phyloP scores from a whole-genome alignment of 2,329 filamentous ascomycete genomes.

The Paecilomyces variotii region DNA sequence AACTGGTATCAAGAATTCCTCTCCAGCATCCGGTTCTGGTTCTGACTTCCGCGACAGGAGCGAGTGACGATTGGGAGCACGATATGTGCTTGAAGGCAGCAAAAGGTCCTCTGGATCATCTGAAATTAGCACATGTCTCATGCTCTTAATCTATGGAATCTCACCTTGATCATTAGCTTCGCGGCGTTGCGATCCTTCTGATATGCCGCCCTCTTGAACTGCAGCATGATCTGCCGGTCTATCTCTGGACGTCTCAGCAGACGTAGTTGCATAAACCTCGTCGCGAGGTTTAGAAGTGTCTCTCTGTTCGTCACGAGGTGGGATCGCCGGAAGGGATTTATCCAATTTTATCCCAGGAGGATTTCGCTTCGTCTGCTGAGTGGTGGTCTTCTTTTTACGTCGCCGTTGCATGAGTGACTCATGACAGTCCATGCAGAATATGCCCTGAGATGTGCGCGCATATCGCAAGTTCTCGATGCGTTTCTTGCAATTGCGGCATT shows the following conservation, averaged over 20 bases:
- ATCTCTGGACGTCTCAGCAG: conserved; percentile 18
- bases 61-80: conserved; percentile 63
- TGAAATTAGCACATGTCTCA: not conserved
- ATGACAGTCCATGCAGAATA: conserved; percentile 99
- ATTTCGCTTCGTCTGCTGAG: conserved; percentile 26
- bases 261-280: conserved; percentile 37
- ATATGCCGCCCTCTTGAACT: conserved; percentile 16
- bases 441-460: conserved; percentile 93
- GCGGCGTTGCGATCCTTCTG: conserved; percentile 16
- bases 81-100: conserved; percentile 68
- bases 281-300: conserved; percentile 55
- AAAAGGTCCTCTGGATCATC: conserved; percentile 50
- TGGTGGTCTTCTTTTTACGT: conserved; percentile 65
- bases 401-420: conserved; percentile 91
- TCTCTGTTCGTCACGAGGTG: conserved; percentile 51
- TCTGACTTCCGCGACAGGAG: conserved; percentile 47
- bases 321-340: conserved; percentile 86
- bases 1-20: conserved; percentile 70
- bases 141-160: conserved; percentile 5
- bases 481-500: conserved; percentile 94
- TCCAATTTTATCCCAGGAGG: conserved; percentile 61
- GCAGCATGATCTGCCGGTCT: conserved; percentile 11
- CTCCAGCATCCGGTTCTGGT: conserved; percentile 38
- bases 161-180: conserved; percentile 25
- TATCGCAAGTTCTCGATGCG: conserved; percentile 98